A percentile compares a stretch with the other conserved stretches of the same genome.
phyloP scores from a whole-genome alignment of 2,329 filamentous ascomycete genomes.

The Aciculosporium take region DNA sequence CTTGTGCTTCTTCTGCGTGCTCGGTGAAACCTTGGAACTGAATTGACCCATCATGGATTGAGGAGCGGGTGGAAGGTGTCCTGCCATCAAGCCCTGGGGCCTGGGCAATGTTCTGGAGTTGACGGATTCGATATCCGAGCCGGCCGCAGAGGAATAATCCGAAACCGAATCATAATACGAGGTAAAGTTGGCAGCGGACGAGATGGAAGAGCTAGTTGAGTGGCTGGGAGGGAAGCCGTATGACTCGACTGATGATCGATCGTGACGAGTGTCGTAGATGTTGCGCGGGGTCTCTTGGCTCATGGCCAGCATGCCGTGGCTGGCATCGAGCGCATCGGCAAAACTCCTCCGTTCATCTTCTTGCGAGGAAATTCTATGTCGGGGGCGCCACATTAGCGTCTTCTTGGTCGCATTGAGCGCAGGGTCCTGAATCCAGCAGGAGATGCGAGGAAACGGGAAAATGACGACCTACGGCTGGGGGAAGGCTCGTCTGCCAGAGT shows the following conservation, averaged over 20 bases:
- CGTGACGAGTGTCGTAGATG: constrained; percentile 60
- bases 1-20: constrained; percentile 98
- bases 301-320: constrained; percentile 88
- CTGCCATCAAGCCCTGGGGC: constrained; percentile 49
- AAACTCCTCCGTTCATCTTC: constrained; percentile 53
- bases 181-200: constrained; percentile 64
- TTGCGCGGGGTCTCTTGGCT: constrained; percentile 89
- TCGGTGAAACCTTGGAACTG: constrained; percentile 89
- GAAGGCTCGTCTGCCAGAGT: constrained; percentile 54
- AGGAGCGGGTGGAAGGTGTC: constrained; percentile 62
- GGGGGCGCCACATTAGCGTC: not conserved
- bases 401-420: not conserved
- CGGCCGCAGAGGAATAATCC: constrained; percentile 71
- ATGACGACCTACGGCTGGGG: constrained; percentile 55
- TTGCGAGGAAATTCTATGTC: constrained; percentile 28
- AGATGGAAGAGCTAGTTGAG: constrained; percentile 81
- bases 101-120: constrained; percentile 72
- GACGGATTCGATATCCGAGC: constrained; percentile 73
- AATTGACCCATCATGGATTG: constrained; percentile 99
- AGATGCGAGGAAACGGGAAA: not conserved
- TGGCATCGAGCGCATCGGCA: constrained; percentile 81
- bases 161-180: constrained; percentile 81
- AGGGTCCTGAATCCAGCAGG: not conserved
- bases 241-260: constrained; percentile 64
- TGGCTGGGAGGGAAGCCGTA: constrained; percentile 83